Evolutionary conservation across 495 filamentous ascomycete genomes (phyloP).

Genomic region (Bacidia gigantensis): DNA sequence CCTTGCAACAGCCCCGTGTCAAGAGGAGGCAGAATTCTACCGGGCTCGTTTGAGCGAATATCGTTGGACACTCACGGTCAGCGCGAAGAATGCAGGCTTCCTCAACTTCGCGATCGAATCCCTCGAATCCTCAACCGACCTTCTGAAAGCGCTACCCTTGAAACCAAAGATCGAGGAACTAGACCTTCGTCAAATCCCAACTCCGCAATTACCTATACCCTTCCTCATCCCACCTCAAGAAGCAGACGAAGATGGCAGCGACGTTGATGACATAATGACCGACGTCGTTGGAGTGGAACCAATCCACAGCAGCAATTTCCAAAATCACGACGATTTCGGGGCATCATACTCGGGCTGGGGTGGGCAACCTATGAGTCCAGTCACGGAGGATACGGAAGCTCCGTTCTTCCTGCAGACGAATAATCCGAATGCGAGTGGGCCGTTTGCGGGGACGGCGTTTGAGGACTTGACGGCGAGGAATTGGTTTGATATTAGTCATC

Average conservation of each 20-base stretch:
- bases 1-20: slow-evolving; percentile 70
- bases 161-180: slow-evolving; percentile 37
- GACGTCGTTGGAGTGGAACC: not conserved
- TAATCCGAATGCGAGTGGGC: slow-evolving; percentile 3
- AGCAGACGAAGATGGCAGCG: slow-evolving; percentile 9
- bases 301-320: slow-evolving; percentile 1
- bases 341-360: not conserved
- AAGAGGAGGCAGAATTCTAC: slow-evolving; percentile 95
- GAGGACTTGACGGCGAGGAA: slow-evolving; percentile 12
- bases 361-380: not conserved
- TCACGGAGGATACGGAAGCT: slow-evolving; percentile 2
- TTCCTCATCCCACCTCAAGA: slow-evolving; percentile 12
- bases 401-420: slow-evolving; percentile 5
- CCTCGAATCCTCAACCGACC: slow-evolving; percentile 31
- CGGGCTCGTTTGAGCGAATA: slow-evolving; percentile 73
- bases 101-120: slow-evolving; percentile 37
- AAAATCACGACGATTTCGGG: not conserved
- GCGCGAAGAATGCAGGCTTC: slow-evolving; percentile 66
- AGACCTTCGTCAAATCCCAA: slow-evolving; percentile 9
- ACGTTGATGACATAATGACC: slow-evolving; percentile 7
- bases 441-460: slow-evolving; percentile 10
- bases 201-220: slow-evolving; percentile 10
- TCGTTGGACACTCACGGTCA: slow-evolving; percentile 83
- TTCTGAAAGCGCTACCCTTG: slow-evolving; percentile 34
- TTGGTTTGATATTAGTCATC: slow-evolving; percentile 15